phyloP scores from a whole-genome alignment of 1,284 basidiomycete genomes.

The Melanopsichium pennsylvanicum region DNA sequence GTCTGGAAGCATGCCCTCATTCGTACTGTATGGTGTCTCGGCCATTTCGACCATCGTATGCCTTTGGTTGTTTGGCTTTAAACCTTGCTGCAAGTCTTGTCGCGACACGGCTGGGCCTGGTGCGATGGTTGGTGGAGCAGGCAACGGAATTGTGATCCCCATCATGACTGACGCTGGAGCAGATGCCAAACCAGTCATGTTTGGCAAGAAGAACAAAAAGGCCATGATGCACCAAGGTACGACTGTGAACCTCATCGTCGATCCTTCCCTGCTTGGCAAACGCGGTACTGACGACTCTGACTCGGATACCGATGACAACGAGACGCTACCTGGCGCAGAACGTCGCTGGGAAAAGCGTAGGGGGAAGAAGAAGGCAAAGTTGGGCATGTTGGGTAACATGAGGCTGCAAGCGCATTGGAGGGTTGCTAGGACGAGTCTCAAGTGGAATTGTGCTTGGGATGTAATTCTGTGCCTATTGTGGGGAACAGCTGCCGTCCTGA shows the following conservation, averaged over 20 bases:
- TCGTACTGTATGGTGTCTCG: conserved; percentile 43
- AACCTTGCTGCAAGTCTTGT: conserved; percentile 37
- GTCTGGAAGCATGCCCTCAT: conserved; percentile 33
- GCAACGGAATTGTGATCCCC: conserved; percentile 49
- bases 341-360: conserved; percentile 30
- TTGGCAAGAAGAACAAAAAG: conserved; percentile 37
- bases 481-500: conserved; percentile 40
- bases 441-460: conserved; percentile 49
- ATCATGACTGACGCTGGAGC: conserved; percentile 24
- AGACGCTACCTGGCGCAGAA: conserved; percentile 14
- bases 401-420: conserved; percentile 43
- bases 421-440: conserved; percentile 34
- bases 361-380: conserved; percentile 8
- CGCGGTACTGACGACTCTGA: conserved; percentile 24
- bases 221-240: conserved; percentile 16
- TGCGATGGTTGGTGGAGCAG: conserved; percentile 8
- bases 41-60: conserved; percentile 42
- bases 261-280: conserved; percentile 41
- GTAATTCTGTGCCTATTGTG: conserved; percentile 42
- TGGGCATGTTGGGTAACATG: conserved; percentile 43
- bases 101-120: conserved; percentile 4
- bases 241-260: conserved; percentile 58
- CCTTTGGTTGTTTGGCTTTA: conserved; percentile 38
- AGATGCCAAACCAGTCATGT: conserved; percentile 17
- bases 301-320: conserved; percentile 22